phyloP scores from a whole-genome alignment of 495 filamentous ascomycete genomes.

The Emericellopsis terricola region DNA sequence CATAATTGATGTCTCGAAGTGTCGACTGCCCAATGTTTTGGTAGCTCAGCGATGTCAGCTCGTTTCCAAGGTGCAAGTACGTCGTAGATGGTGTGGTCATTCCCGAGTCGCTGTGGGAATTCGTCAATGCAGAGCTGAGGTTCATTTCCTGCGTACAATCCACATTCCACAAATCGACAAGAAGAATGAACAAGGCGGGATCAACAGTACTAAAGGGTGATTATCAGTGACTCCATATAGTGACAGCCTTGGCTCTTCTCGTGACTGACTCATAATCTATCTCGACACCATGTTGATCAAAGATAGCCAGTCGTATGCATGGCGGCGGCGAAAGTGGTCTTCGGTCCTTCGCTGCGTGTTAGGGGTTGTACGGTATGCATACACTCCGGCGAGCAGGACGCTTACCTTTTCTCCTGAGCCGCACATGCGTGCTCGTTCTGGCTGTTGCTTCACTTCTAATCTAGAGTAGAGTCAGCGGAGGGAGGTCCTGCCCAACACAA shows the following conservation, averaged over 20 bases:
- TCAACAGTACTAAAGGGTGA: slow-evolving; percentile 41
- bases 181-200: slow-evolving; percentile 78
- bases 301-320: slow-evolving; percentile 71
- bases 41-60: neutral
- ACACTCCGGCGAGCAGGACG: slow-evolving; percentile 1
- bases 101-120: slow-evolving; percentile 48
- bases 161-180: slow-evolving; percentile 80
- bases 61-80: too few relatives aligned
- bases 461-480: slow-evolving; percentile 21
- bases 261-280: slow-evolving; percentile 68
- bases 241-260: too few relatives aligned
- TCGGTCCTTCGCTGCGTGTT: slow-evolving; percentile 46
- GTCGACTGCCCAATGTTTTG: neutral
- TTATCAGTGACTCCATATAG: too few relatives aligned
- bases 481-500: too few relatives aligned
- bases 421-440: slow-evolving; percentile 90
- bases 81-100: too few relatives aligned
- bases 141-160: slow-evolving; percentile 83
- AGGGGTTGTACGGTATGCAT: neutral
- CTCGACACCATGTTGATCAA: slow-evolving; percentile 70
- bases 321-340: slow-evolving; percentile 92
- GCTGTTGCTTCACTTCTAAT: slow-evolving; percentile 79
- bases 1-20: neutral
- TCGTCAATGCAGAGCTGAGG: slow-evolving; percentile 57
- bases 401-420: slow-evolving; percentile 93